These are phyloP conservation scores for Pestalotiopsis sp. DNA, from an alignment of 2,329 filamentous ascomycete genomes.

Conservation along the genomic window DNA sequence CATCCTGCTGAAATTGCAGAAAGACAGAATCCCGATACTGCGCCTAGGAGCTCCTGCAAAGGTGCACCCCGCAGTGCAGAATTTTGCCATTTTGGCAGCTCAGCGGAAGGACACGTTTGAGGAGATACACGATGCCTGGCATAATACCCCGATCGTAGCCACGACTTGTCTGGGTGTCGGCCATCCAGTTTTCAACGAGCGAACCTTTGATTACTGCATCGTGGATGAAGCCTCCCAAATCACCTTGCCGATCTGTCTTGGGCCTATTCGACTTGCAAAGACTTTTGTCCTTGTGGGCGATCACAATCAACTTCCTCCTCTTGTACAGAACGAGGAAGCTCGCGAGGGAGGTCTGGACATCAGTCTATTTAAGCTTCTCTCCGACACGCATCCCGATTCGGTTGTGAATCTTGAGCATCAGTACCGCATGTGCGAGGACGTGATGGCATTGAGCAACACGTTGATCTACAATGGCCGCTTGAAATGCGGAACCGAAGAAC, in stretches of 20 bases:
- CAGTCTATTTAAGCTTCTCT: slow-evolving; percentile 91
- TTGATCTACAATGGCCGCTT: slow-evolving; percentile 91
- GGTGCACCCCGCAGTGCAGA: slow-evolving; percentile 83
- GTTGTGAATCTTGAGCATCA: slow-evolving; percentile 94
- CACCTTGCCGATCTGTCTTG: slow-evolving; percentile 90
- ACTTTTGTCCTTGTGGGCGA: slow-evolving; percentile 96
- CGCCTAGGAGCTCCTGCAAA: slow-evolving; percentile 86
- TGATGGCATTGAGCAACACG: slow-evolving; percentile 91
- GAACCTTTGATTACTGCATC: slow-evolving; percentile 96
- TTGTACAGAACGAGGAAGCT: slow-evolving; percentile 91
- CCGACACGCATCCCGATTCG: slow-evolving; percentile 82
- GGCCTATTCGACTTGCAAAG: slow-evolving; percentile 88
- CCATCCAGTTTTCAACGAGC: slow-evolving; percentile 84
- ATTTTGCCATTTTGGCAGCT: slow-evolving; percentile 80
- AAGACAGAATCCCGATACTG: slow-evolving; percentile 76
- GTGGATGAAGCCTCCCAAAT: slow-evolving; percentile 98
- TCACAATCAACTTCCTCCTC: slow-evolving; percentile 91
- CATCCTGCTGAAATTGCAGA: slow-evolving; percentile 87
- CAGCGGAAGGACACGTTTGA: slow-evolving; percentile 77
- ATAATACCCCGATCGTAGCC: slow-evolving; percentile 85
- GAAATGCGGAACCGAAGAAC: slow-evolving; percentile 81
- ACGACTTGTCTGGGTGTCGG: slow-evolving; percentile 94
- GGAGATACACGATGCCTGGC: slow-evolving; percentile 82
- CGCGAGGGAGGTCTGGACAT: slow-evolving; percentile 85
- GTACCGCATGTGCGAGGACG: slow-evolving; percentile 97